Evolutionary conservation across 2,329 filamentous ascomycete genomes (phyloP), one percentile per base, ranked within the genome.

Genomic region (Aspergillus floridensis): DNA sequence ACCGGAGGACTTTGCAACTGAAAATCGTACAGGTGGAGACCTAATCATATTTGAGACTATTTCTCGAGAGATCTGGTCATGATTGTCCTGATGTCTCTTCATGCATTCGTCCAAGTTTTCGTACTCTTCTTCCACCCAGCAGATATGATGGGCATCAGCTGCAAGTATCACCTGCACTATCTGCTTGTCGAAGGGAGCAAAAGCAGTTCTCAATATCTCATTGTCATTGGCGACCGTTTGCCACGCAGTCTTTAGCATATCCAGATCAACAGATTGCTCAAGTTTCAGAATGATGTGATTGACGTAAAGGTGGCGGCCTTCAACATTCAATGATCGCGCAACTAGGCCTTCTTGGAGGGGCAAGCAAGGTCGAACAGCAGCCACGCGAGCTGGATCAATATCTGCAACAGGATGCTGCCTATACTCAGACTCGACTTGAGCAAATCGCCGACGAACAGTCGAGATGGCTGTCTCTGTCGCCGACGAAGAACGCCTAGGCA

Each of bases 141-240:
- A 56, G 14, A 70, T 52, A 8, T 52, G 7, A 29, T 56, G 48
- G 1, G 59, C 54, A 5, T 66, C 60, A 2, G 59, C 35, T 2
- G 59, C 48, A n/a, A 78, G 53, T 0, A 79, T 66, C 5, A 77
- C 66, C 52, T 76, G 73, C 2, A 72, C 72, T 46, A 73, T 71
- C 5, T 68, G 60, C 5, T 67, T 68, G n/a, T 72, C 70, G 19
- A 74, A 65, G n/a, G 75, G 64, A 46, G 71, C 66, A 31, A 79
- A 79, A 0, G 72, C 67, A 4, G 75, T 77, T 35, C 77, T 71
- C 32, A 79, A 60, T 24, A 79, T 77, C 14, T 77, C 72, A 56
- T 74, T 70, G 2, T 69, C 62, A n/a, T 62, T 59, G n/a, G 69
- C 65, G 2, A 74, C 66, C 5, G 59, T 51, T 26, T 64, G 63